Evolutionary conservation across 2,329 filamentous ascomycete species (phyloP), one percentile per base, ranked within the genome.

Genomic region (Tolypocladium nubicola): DNA sequence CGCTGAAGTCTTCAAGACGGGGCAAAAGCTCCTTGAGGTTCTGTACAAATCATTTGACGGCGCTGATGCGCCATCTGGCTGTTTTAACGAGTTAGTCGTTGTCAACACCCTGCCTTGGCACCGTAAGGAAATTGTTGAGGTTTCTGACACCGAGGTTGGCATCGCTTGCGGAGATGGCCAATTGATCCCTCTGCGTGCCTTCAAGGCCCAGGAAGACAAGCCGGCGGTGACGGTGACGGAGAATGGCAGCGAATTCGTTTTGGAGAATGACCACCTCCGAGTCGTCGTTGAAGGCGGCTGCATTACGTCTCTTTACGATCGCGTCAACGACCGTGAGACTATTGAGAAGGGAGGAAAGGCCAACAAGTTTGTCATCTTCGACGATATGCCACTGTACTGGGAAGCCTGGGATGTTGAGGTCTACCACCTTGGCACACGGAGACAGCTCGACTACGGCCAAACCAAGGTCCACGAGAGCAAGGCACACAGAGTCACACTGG

Each of bases 371-470:
- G 92, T 97, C 62, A 85, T 97, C 30, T 97, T 95, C 66, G 94
- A 99, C 67, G 94, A 99, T 74, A 97, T 97, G 74, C 92, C 92
- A 26, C 81, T 97, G 30, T 96, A 95, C 76, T 97, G 91, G 92
- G 90, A 97, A 73, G 92, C 91, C 3, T 96, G 93, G 92, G 93
- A 99, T 70, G 93, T 97, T 7, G 94, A 99, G 72, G 92, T 97
- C 35, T 99, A 87, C 75, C 94, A 99, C 66, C 82, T 97, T 33
- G 85, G 95, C 57, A 94, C 91, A 2, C 85, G 91, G 57, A 83
- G 88, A 68, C 88, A 93, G 69, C 79, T 99, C 16, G 69, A 80
- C 7, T 82, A 85, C 21, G 80, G 82, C 61, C 79, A 84, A 63
- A 90, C 89, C 14, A 80, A 78, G 61, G 86, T 97, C 57, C 76